phyloP scores from a whole-genome alignment of 208 protist genomes.

The Acanthamoeba triangularis region DNA sequence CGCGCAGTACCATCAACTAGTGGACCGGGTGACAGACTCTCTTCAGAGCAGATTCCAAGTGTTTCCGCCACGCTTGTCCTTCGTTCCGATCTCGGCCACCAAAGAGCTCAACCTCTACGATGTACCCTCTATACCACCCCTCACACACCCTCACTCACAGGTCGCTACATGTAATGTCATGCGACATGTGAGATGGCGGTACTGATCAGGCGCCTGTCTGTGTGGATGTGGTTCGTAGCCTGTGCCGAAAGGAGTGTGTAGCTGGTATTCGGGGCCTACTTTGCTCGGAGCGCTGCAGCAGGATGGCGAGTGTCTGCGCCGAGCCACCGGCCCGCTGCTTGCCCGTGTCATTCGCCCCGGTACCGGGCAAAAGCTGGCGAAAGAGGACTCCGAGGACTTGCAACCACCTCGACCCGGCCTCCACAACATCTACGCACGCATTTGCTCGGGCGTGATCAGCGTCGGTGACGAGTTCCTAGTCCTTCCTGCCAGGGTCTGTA shows the following conservation, averaged over 20 bases:
- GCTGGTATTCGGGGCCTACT: slow-evolving; percentile 29
- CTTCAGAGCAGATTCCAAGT: not conserved
- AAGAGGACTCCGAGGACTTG: not conserved
- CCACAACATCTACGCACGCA: not conserved
- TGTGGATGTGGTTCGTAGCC: not conserved
- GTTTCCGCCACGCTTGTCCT: not conserved
- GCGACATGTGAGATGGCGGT: no score
- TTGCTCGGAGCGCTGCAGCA: not conserved
- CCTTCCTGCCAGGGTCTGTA: not conserved
- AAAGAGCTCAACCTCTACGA: not conserved
- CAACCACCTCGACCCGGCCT: not conserved
- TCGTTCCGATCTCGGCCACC: not conserved
- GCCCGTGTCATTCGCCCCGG: not conserved
- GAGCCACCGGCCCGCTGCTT: not conserved
- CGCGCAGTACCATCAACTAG: not conserved
- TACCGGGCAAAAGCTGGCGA: not conserved
- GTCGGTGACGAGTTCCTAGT: not conserved
- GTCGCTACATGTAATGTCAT: no score
- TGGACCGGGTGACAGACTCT: not conserved
- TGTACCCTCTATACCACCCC: not conserved
- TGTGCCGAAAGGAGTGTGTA: not conserved
- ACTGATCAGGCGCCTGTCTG: not conserved
- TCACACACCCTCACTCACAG: not conserved
- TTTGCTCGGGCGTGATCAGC: not conserved
- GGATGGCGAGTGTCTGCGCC: not conserved